Evolutionary conservation across 2,329 filamentous ascomycete genomes (phyloP), one percentile per base, ranked within the genome.

Genomic region (Neospermospora avenae): DNA sequence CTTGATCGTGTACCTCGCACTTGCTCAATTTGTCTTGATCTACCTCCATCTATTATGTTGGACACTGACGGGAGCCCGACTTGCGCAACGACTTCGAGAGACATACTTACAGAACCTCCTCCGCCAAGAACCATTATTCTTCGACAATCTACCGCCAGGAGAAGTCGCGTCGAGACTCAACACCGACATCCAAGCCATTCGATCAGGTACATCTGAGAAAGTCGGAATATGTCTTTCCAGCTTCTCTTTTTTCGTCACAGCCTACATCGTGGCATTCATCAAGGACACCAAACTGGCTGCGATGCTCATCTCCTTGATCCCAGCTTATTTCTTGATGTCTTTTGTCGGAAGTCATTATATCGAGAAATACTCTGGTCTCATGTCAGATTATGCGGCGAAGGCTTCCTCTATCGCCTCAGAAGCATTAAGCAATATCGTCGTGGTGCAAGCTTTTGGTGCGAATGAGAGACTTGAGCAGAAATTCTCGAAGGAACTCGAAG

Each of bases 21-120:
- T 87, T 59, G 85, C 80, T 28, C 81, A 83, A 61, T 86, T 90
- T 65, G 77, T 79, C 41, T 75, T 83, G 60, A 87, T 89, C 64
- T 91, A 89, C 71, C 73, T 79, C 57, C 83, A 89, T 68, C 78
- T 85, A 31, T 76, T 82, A 10, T 86, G 81, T 65, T 86, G 81
- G 81, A 83, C 75, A 61, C 71, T 84, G 58, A 74, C 75, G 55
- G 82, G 83, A n/a, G 80, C 80, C 61, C 77, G 82, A 4, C 73
- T 86, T 10, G 79, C 79, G 13, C 80, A 80, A 59, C 74, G 82
- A 42, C 71, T 85, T 31, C 80, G 83, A 44, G 79, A 82, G 64
- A 72, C 69, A 24, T 84, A 84, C 64, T 71, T 85, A 7, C 71
- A 76, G 39, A 79, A 76, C 49, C 68, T 84, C 7, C 72, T 84